A percentile compares a stretch with the other conserved stretches of the same genome.
phyloP scores from a whole-genome alignment of 2,329 filamentous ascomycete genomes.

The Exophiala oligosperma region DNA sequence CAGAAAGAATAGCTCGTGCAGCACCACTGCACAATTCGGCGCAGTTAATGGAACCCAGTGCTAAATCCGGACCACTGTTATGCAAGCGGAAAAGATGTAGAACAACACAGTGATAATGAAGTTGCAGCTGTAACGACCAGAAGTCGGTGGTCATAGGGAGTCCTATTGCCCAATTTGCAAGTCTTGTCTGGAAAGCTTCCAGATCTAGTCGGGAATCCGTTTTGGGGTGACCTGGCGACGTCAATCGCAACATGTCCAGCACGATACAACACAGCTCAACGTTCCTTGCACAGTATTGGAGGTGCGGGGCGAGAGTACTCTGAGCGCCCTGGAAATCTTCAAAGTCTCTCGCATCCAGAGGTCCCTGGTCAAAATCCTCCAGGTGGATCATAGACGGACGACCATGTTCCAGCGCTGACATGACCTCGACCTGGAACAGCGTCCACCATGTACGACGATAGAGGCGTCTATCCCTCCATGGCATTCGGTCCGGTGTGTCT shows the following conservation, averaged over 20 bases:
- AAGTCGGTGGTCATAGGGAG: conserved; percentile 1
- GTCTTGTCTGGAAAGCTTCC: not conserved
- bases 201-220: not conserved
- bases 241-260: conserved; percentile 38
- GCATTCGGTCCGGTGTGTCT: conserved; percentile 29
- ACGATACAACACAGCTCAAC: conserved; percentile 51
- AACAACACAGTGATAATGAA: conserved; percentile 16
- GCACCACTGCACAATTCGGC: not conserved
- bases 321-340: conserved; percentile 50
- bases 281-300: conserved; percentile 50
- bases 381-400: conserved; percentile 53
- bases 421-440: conserved; percentile 45
- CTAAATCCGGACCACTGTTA: not conserved
- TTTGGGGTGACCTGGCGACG: not conserved
- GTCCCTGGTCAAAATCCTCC: conserved; percentile 34
- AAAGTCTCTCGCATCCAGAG: conserved; percentile 49
- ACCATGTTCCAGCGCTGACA: conserved; percentile 49
- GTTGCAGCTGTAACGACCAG: conserved; percentile 7
- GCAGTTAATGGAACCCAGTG: not conserved
- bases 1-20: conserved; percentile 4
- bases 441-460: conserved; percentile 48
- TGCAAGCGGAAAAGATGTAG: conserved; percentile 7
- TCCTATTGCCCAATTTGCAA: not conserved
- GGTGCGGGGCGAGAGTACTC: conserved; percentile 41
- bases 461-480: conserved; percentile 43